Conservation (phyloP, 345 rosid genomes). For the Salix suchowensis region DNA sequence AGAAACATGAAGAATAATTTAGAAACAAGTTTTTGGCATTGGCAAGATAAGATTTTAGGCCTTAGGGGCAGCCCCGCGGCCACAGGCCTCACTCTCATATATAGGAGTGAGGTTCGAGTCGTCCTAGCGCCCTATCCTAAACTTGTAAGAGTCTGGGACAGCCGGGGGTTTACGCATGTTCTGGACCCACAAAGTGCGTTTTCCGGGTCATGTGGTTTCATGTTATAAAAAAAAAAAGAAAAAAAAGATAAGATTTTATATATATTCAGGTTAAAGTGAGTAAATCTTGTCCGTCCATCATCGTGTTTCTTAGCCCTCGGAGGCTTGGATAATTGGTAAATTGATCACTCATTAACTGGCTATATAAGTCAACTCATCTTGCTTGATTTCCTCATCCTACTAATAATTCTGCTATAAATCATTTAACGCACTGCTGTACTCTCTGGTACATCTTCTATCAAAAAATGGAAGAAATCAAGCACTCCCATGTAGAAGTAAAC, state of each 20-base stretch:
- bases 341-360: not conserved
- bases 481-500: conserved; percentile 30
- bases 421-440: not conserved
- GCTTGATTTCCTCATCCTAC: not conserved
- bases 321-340: not conserved
- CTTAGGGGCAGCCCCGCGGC: too few relatives aligned
- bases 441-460: not conserved
- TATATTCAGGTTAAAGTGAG: not conserved
- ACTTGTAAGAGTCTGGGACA: too few relatives aligned
- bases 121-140: too few relatives aligned
- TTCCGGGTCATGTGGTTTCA: too few relatives aligned
- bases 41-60: not conserved
- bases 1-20: not conserved
- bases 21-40: not conserved
- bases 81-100: too few relatives aligned
- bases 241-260: not conserved
- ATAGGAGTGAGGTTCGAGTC: too few relatives aligned
- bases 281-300: not conserved
- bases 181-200: too few relatives aligned
- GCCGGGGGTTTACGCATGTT: too few relatives aligned
- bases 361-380: not conserved
- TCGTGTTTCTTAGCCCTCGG: too few relatives aligned
- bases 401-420: not conserved
- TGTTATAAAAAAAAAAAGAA: too few relatives aligned
- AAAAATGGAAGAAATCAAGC: conserved; percentile 42